Evolutionary conservation across 2,329 filamentous ascomycete genomes (phyloP), one percentile per base, ranked within the genome.

Genomic region (Alternaria sp.): DNA sequence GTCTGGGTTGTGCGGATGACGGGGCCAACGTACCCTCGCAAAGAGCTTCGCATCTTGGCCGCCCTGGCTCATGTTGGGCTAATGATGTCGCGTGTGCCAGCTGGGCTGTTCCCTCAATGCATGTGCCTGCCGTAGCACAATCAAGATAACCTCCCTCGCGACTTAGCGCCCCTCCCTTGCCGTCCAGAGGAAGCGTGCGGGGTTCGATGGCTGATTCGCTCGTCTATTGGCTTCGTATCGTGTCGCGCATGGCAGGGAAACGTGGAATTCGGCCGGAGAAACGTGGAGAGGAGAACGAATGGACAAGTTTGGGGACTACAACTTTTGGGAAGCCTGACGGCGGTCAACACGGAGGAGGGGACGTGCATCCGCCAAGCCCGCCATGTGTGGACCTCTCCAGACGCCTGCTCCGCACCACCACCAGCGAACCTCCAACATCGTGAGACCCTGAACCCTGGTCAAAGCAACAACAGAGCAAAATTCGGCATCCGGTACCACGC

Each of bases 41-140:
- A 99, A 99, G 84, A 99, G 90, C 88, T 97, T 98, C 84, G 95
- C 97, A 89, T 98, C 95, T 82, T 95, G 93, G 83, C 92, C 92
- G 81, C 89, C 81, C 65, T 86, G 83, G 79, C 85, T 87, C 87
- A 89, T 90, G 70, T 70, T 82, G 75, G 72, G 68, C 70, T 73
- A 64, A 61, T 66, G 69, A 63, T 70, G 64, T 67, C 63, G 61
- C 54, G 58, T 62, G 57, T 66, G 54, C 55, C 51, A 60, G 63
- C 52, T 63, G 61, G 34, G 68, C 63, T 55, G 62, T 59, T 59
- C 34, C 53, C 58, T 59, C 63, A 68, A 68, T 73, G 74, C 74
- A 76, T 76, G 72, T 69, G 71, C 68, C 68, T 69, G 71, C 71
- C 53, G 72, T 69, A 52, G 59, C 64, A 68, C 69, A 58, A 60